phyloP scores from a whole-genome alignment of 2,329 filamentous ascomycete species.

The Paraphaeosphaeria minitans region DNA sequence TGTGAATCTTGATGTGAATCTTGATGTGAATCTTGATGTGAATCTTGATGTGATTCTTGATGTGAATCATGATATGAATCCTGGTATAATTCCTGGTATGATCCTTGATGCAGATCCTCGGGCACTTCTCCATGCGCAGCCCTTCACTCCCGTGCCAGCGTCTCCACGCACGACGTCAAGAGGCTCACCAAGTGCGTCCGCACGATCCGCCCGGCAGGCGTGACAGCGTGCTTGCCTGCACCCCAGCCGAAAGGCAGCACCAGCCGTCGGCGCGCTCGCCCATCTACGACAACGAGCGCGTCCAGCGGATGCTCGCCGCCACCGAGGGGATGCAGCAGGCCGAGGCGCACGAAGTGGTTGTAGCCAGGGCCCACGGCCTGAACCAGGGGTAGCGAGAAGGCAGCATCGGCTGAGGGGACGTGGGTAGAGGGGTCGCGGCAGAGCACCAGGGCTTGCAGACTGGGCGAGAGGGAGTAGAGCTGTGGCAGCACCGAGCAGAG shows the following conservation, averaged over 20 bases:
- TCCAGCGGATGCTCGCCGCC: conserved; percentile 51
- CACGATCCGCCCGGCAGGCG: conserved; percentile 38
- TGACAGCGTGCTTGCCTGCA: conserved; percentile 43
- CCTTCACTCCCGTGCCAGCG: conserved; percentile 25
- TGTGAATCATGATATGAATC: too few species aligned
- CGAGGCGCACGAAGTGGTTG: conserved; percentile 48
- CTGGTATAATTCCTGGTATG: too few species aligned
- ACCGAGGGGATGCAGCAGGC: conserved; percentile 52
- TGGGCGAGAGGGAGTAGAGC: conserved; percentile 39
- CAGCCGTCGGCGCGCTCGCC: conserved; percentile 43
- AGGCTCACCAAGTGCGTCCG: conserved; percentile 34
- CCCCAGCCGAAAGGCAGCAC: conserved; percentile 55
- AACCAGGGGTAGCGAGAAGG: conserved; percentile 39
- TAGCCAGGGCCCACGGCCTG: conserved; percentile 38
- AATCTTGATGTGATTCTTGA: conserved; percentile 38
- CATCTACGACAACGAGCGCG: conserved; percentile 52
- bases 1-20: too few species aligned
- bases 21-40: too few species aligned
- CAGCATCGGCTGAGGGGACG: conserved; percentile 26
- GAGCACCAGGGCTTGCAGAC: conserved; percentile 41
- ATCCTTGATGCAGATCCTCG: not conserved
- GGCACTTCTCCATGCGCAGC: conserved; percentile 28
- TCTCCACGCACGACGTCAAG: conserved; percentile 35
- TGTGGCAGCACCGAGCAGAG: conserved; percentile 37
- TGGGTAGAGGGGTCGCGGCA: conserved; percentile 42